Percentiles rank a stretch among this genome's conserved stretches.
Conservation (phyloP, 192 early-diverging fungal genomes). For the Coemansia sp. region DNA sequence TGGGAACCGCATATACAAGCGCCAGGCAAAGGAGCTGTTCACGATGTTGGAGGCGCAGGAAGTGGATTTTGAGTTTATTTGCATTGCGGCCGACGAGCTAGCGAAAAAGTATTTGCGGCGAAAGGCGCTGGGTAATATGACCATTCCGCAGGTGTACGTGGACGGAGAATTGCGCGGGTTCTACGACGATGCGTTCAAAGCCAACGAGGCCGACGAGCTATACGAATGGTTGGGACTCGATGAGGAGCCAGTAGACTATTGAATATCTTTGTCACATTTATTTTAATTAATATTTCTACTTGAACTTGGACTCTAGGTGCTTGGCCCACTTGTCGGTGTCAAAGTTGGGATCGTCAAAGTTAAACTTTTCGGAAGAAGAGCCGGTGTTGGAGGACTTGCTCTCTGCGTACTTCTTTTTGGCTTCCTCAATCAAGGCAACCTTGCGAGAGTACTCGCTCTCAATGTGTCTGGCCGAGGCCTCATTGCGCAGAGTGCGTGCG, state of each 20-base stretch:
- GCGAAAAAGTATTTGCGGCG: slow-evolving; percentile 57
- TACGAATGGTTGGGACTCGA: slow-evolving; percentile 57
- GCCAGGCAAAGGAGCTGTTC: slow-evolving; percentile 49
- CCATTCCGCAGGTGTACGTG: slow-evolving; percentile 56
- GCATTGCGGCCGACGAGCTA: slow-evolving; percentile 55
- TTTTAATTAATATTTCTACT: slow-evolving; percentile 7
- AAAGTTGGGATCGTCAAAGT: slow-evolving; percentile 52
- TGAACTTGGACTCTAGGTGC: slow-evolving; percentile 44
- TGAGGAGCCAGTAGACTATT: slow-evolving; percentile 53
- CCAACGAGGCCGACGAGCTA: slow-evolving; percentile 53
- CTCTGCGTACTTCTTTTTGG: slow-evolving; percentile 53
- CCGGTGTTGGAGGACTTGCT: slow-evolving; percentile 21
- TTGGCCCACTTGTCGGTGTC: slow-evolving; percentile 52
- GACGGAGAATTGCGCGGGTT: slow-evolving; percentile 57
- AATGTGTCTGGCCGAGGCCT: slow-evolving; percentile 38
- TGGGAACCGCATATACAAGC: slow-evolving; percentile 54
- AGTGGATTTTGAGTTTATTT: slow-evolving; percentile 59
- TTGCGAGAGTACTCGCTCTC: slow-evolving; percentile 47
- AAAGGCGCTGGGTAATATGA: slow-evolving; percentile 56
- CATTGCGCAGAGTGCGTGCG: slow-evolving; percentile 36
- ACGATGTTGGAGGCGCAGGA: slow-evolving; percentile 52
- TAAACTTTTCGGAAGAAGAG: slow-evolving; percentile 21
- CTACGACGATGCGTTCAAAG: slow-evolving; percentile 55
- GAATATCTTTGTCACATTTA: slow-evolving; percentile 3
- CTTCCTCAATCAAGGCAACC: slow-evolving; percentile 53